phyloP scores from a whole-genome alignment of 2,329 filamentous ascomycete genomes.

The Alternaria sp. region DNA sequence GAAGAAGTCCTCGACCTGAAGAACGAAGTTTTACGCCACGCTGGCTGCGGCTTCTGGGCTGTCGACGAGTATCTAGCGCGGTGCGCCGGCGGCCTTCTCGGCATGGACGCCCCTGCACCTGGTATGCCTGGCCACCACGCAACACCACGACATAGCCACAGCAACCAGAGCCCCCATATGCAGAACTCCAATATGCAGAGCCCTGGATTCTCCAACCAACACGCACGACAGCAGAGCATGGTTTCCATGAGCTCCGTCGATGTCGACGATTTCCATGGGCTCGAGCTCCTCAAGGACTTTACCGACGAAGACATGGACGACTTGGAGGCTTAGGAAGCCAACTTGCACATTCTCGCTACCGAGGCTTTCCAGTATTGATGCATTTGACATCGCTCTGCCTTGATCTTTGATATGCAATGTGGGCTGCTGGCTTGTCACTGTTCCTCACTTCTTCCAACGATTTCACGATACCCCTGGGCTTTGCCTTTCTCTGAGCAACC shows the following conservation, averaged over 20 bases:
- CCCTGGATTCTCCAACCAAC: conserved; percentile 4
- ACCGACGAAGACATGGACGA: conserved; percentile 36
- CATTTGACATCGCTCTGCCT: background rate
- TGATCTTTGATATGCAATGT: background rate
- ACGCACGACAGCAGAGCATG: conserved; percentile 13
- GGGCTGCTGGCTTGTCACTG: background rate
- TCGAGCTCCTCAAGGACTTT: conserved; percentile 42
- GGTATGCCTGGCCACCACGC: background rate
- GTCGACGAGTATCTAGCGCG: conserved; percentile 47
- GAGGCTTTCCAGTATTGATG: background rate
- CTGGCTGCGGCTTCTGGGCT: conserved; percentile 46
- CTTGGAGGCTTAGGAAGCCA: conserved; percentile 8
- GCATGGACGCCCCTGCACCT: conserved; percentile 26
- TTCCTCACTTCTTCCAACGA: conserved; percentile 1
- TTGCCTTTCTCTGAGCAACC: conserved; percentile 5
- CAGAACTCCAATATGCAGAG: background rate
- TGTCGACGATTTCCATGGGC: conserved; percentile 32
- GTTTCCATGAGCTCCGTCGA: conserved; percentile 23
- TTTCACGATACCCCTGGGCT: conserved; percentile 21
- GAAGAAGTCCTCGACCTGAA: conserved; percentile 47
- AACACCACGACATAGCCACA: conserved; percentile 6
- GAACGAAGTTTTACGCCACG: conserved; percentile 46
- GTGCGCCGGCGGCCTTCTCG: conserved; percentile 44
- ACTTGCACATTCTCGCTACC: background rate
- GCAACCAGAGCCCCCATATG: conserved; percentile 11